Base-by-base conservation (phyloP, 2,329 filamentous ascomycete species). In the Fusarium sp. region DNA sequence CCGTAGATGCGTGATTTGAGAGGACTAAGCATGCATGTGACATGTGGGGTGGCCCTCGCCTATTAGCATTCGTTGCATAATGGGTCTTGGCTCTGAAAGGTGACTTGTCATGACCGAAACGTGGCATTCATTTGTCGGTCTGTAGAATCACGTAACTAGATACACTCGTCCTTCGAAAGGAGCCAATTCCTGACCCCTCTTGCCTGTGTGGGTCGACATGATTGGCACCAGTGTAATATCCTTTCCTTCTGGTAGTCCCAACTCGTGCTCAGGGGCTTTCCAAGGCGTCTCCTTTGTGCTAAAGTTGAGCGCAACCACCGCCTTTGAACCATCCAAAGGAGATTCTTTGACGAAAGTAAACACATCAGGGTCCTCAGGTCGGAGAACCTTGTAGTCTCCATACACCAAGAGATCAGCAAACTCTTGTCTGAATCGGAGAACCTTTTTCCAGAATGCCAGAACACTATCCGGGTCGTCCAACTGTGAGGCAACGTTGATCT, bases 401-500 rank as follows among this genome's bases (percentile, higher is more conserved):
- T 84, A 83, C 0, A 83, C 82, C 12, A 80, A 63, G 1, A 83
- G 43, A 38, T 82, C 80, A 1, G 76, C 74, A 40, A 83, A 77
- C 61, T 83, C 76, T 9, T 73, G 76, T 43, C 82, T 72, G 63
- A 82, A 81, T 2, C 33, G 68, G 1, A 80, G 65, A 65, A 77
- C 75, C 27, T 77, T 80, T 66, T 77, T 79, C 81, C 82, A 84
- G 50, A 81, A 84, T 1, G 76, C 76, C 0, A 82, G 63, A 2
- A 81, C 79, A 30, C 85, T 85, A 1, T 80, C 68, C 0, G 80
- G 69, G 33, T 87, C 83, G 0, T 82, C 70, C 0, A 82, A 73
- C 78, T 93, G 91, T 2, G 84, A 83, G 12, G 86, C 85, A 1
- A 90, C 91, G 68, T 93, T 93, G 78, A 91, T 82, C 14, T 82